These are phyloP conservation scores for Podila verticillata DNA, from an alignment of 192 early-diverging fungal genomes.

Conservation along the genomic window DNA sequence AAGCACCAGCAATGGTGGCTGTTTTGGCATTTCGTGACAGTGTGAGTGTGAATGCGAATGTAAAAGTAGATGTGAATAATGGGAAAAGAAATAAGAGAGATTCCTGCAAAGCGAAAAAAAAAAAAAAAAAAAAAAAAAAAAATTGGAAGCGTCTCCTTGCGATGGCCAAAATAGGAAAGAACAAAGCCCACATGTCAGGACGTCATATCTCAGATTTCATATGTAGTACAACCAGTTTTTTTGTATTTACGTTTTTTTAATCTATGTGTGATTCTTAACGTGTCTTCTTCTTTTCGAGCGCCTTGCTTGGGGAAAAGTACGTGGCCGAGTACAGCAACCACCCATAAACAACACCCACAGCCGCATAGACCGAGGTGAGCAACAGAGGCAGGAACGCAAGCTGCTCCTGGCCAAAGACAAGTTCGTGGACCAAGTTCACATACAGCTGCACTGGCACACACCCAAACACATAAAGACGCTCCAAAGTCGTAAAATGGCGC, in stretches of 20 bases:
- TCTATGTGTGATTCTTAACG: conserved; percentile 4
- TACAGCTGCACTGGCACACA: conserved; percentile 64
- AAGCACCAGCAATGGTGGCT: conserved; percentile 12
- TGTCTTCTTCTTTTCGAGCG: conserved; percentile 39
- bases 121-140: background rate
- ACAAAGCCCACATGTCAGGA: background rate
- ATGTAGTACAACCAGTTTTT: too few species aligned
- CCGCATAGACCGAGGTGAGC: conserved; percentile 79
- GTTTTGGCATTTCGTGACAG: conserved; percentile 1
- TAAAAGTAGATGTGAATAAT: too few species aligned
- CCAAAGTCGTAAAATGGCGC: conserved; percentile 39
- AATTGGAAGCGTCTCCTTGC: background rate
- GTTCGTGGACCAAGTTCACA: conserved; percentile 61
- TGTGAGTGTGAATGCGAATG: too few species aligned
- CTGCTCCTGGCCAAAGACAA: conserved; percentile 58
- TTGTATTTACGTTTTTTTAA: too few species aligned
- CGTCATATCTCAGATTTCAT: too few species aligned
- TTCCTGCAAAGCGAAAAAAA: too few species aligned
- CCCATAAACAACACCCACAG: conserved; percentile 78
- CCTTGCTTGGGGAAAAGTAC: conserved; percentile 43
- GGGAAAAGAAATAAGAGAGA: too few species aligned
- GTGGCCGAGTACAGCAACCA: conserved; percentile 62
- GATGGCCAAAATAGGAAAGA: background rate
- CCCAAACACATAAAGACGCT: conserved; percentile 69
- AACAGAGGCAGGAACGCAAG: conserved; percentile 86